phyloP scores from a whole-genome alignment of 2,329 filamentous ascomycete species.

The Ophiosphaerella narmari region DNA sequence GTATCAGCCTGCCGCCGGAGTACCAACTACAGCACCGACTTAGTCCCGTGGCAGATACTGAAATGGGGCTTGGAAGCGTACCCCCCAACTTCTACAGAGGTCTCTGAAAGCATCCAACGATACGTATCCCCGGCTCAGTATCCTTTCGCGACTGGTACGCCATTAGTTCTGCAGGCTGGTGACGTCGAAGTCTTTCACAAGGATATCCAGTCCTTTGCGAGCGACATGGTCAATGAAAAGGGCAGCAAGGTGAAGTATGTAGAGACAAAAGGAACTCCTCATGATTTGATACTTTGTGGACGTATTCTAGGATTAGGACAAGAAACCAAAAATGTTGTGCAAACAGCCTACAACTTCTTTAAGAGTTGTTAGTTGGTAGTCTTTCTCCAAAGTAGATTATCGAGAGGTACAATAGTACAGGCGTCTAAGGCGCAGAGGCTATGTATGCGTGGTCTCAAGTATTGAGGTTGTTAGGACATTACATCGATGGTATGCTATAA shows the following conservation, averaged over 20 bases:
- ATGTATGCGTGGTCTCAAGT: neutral
- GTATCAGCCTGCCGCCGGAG: neutral
- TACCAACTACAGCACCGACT: neutral
- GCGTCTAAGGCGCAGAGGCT: too few species aligned
- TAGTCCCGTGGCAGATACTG: neutral
- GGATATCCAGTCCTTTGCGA: neutral
- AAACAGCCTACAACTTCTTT: too few species aligned
- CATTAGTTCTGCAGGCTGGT: neutral
- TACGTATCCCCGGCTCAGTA: neutral
- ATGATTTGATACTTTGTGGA: too few species aligned
- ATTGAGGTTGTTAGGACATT: slow-evolving; percentile 2
- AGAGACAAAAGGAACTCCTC: neutral
- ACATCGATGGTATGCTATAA: neutral
- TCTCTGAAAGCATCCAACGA: neutral
- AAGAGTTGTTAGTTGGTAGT: too few species aligned
- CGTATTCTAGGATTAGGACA: too few species aligned
- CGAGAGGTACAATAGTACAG: too few species aligned
- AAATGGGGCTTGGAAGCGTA: neutral
- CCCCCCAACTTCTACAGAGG: neutral
- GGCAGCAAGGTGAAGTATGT: too few species aligned
- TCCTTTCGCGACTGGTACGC: neutral
- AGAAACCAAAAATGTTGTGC: too few species aligned
- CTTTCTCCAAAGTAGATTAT: too few species aligned
- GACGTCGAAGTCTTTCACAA: neutral
- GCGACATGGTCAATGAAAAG: too few species aligned